These are phyloP conservation scores for Phoma sp. DNA, from an alignment of 2,329 filamentous ascomycete species.

Conservation along the genomic window DNA sequence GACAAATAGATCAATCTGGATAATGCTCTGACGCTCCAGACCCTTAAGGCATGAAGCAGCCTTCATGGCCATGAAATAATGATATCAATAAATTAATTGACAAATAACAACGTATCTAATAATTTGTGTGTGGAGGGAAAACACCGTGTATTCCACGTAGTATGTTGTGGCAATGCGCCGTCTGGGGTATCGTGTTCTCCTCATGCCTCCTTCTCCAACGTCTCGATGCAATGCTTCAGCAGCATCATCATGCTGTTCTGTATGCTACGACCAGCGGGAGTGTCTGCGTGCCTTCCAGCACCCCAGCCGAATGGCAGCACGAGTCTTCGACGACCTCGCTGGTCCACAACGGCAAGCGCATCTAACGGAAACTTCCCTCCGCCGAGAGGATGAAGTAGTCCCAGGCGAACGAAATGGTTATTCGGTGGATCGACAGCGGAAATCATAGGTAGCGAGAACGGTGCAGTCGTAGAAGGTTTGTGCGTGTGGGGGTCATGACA, in stretches of 20 bases:
- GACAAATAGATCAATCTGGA: constrained; percentile 65
- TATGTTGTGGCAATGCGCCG: no score
- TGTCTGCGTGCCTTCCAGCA: constrained; percentile 44
- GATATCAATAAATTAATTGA: constrained; percentile 21
- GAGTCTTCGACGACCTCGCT: constrained; percentile 44
- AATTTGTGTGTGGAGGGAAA: no score
- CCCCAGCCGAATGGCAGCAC: constrained; percentile 55
- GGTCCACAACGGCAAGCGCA: constrained; percentile 53
- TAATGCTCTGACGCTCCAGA: constrained; percentile 4
- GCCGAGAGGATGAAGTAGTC: constrained; percentile 53
- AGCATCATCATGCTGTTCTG: constrained; percentile 36
- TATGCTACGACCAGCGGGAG: constrained; percentile 39
- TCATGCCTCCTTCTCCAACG: constrained; percentile 23
- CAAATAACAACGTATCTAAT: background rate
- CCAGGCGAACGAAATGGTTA: constrained; percentile 49
- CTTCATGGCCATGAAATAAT: constrained; percentile 16
- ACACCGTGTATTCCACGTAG: no score
- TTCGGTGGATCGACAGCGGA: constrained; percentile 40
- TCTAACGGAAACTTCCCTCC: constrained; percentile 52
- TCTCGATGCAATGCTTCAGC: constrained; percentile 36
- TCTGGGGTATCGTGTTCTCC: background rate
- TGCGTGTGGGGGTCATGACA: constrained; percentile 43
- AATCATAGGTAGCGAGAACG: constrained; percentile 40
- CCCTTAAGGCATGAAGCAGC: constrained; percentile 10
- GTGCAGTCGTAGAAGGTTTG: constrained; percentile 27